Base-by-base conservation (phyloP, 2,329 filamentous ascomycete species). In the Fusarium begoniae region DNA sequence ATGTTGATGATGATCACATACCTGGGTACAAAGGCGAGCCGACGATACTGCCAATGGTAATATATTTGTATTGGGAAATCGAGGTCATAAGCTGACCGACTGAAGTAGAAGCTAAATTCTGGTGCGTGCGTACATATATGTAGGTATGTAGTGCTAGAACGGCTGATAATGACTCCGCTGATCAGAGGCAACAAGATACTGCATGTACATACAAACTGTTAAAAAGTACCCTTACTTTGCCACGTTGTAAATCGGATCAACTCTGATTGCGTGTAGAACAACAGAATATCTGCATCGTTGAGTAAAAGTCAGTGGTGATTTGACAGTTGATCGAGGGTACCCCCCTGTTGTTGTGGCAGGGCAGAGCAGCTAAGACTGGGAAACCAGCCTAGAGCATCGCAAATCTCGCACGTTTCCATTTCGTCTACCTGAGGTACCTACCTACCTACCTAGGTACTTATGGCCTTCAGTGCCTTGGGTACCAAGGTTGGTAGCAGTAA, bases 321-420 rank as follows among this genome's bases (percentile, higher is more conserved):
- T 53, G 60, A 55, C 45, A 57, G 61, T n/a, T 37, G 51, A 59
- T 58, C 41, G 70, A 73, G 48, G 60, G 45, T 54, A 40, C 57
- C 57, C 38, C 62, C 44, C 30, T 69, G 57, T 56, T 18, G 40
- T 63, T 43, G 24, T 53, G 30, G 30, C 35, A 40, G 61, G 38
- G 30, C 32, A 53, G 24, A n/a, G 10, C 43, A 59, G 43, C 55
- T 48, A 35, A 37, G 14, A 45, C 44, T 38, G 47, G 43, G 43
- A 48, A 47, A 43, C 30, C 20, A 50, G 55, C 55, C 55, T 45
- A 35, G 41, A 59, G 47, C 59, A 59, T 64, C 65, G 47, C 26
- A 72, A 57, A 50, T 60, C 43, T 67, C 45, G 45, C 51, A 54
- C 41, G 60, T 60, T 70, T 66, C 55, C 53, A 44, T 58, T 26